phyloP scores from a whole-genome alignment of 2,329 filamentous ascomycete species.

The Exserohilum rostratum region DNA sequence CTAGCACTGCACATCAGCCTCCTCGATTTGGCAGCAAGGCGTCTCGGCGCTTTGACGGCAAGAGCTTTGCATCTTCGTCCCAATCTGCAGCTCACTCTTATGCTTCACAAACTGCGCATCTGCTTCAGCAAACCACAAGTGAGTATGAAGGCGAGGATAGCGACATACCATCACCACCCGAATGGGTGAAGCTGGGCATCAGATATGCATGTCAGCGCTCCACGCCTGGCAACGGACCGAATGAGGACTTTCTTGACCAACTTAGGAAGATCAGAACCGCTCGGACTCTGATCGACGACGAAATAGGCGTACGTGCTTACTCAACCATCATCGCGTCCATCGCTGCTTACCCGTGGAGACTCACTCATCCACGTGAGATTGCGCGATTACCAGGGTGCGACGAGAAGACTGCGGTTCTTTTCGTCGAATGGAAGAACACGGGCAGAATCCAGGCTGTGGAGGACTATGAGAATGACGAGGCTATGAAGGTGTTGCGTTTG shows the following conservation, averaged over 20 bases:
- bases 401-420: constrained; percentile 77
- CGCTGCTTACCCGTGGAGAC: constrained; percentile 74
- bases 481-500: constrained; percentile 66
- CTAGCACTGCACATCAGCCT: constrained; percentile 21
- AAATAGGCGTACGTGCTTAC: constrained; percentile 83
- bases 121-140: constrained; percentile 75
- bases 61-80: constrained; percentile 34
- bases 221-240: constrained; percentile 72
- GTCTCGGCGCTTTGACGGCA: constrained; percentile 42
- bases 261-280: constrained; percentile 76
- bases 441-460: constrained; percentile 68
- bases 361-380: constrained; percentile 55
- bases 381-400: constrained; percentile 76
- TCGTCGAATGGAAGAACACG: constrained; percentile 72
- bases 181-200: constrained; percentile 68
- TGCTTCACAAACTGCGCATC: constrained; percentile 35
- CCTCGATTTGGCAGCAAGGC: constrained; percentile 24
- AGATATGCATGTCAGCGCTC: constrained; percentile 82
- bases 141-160: constrained; percentile 68
- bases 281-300: constrained; percentile 73
- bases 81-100: constrained; percentile 19
- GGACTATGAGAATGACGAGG: constrained; percentile 68
- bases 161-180: constrained; percentile 69
- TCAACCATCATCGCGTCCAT: constrained; percentile 84
- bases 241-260: constrained; percentile 74